These are phyloP conservation scores for Xylaria arbuscula DNA, from an alignment of 2,329 filamentous ascomycete species.

Conservation along the genomic window DNA sequence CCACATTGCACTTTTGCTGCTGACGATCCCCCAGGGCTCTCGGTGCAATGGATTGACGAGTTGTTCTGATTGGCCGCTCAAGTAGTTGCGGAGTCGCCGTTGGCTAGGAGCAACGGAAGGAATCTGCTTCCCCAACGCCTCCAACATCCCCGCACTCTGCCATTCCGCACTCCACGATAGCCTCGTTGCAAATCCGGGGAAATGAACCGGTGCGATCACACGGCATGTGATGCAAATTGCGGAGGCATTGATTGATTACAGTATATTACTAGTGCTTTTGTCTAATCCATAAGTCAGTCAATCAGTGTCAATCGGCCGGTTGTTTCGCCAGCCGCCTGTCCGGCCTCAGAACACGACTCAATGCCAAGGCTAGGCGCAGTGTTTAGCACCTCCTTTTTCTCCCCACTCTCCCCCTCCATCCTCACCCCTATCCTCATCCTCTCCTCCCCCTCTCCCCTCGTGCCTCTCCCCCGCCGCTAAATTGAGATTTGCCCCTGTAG, in stretches of 20 bases:
- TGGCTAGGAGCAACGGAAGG: conserved; percentile 36
- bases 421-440: not conserved
- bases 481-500: not conserved
- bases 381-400: not conserved
- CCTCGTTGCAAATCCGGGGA: conserved; percentile 23
- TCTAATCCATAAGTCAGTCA: conserved; percentile 19
- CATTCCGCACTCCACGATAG: conserved; percentile 13
- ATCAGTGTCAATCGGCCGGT: not conserved
- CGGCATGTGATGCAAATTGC: not conserved
- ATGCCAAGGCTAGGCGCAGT: not conserved
- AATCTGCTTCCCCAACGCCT: conserved; percentile 27
- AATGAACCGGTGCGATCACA: not conserved
- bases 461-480: not conserved
- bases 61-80: conserved; percentile 18
- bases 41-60: conserved; percentile 29
- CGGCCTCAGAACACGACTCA: not conserved
- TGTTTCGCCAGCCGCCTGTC: not conserved
- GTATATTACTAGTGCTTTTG: conserved; percentile 29
- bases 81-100: conserved; percentile 14
- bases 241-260: conserved; percentile 10
- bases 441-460: not conserved
- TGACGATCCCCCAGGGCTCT: not conserved
- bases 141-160: conserved; percentile 25
- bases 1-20: not conserved
- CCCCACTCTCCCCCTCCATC: not conserved